Base-by-base conservation (phyloP, 2,329 filamentous ascomycete species). In the Trichoderma citrinoviride region DNA sequence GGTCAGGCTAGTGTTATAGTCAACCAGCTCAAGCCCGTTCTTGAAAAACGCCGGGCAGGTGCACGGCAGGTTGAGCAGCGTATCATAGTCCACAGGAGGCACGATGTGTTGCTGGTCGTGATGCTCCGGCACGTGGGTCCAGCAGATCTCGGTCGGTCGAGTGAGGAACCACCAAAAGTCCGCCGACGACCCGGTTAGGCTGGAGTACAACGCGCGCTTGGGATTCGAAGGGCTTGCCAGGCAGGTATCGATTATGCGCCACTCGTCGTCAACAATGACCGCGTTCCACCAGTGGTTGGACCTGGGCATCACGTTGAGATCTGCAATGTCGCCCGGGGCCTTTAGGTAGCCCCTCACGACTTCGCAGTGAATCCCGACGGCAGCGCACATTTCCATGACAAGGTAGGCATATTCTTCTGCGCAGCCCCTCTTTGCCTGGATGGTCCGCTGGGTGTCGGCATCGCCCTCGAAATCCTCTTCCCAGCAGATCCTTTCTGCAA, bases 251-350 rank as follows among this genome's bases (percentile, higher is more conserved):
- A 99, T 92, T 69, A 98, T 90, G 57, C 95, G 90, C 95, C 95
- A 99, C 77, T 97, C 93, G 23, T 91, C 90, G 75, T 99, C 95
- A 8, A 97, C 88, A 41, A 97, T 80, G 19, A 98, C 92, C 0
- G 92, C 89, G 71, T 99, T 99, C 95, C 95, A 99, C 88, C 91
- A 98, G 78, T 99, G 95, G 73, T 99, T 99, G 0, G 94, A 85
- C 33, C 89, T 87, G n/a, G 92, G 91, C 75, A 94, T 87, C 65
- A 90, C 89, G 67, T 90, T 91, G 49, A 93, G 81, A 71, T 98
- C 93, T 1, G 90, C 82, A 7, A 89, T 80, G 72, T 98, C 95
- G 0, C 94, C 94, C 0, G 95, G 95, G 1, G 86, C 83, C 76
- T 99, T 99, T 64, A 99, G 85, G 73, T 95, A 98, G 0, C 95